Percentiles rank a stretch among this genome's conserved stretches.
phyloP scores from a whole-genome alignment of 1,284 basidiomycete genomes.

The Cerrena zonata region DNA sequence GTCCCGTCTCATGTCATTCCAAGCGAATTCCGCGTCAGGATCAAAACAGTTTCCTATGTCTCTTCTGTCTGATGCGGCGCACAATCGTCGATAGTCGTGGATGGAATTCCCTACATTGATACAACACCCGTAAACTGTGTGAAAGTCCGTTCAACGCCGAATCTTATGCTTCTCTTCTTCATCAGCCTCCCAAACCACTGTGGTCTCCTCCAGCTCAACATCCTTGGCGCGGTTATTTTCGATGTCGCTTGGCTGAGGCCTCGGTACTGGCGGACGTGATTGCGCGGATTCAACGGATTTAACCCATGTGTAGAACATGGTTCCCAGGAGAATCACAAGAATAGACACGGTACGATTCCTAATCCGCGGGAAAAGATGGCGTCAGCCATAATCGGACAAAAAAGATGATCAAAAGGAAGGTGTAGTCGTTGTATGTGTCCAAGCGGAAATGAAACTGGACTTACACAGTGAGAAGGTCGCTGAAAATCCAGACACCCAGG shows the following conservation, averaged over 20 bases:
- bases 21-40: not conserved
- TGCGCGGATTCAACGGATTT: constrained; percentile 44
- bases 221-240: constrained; percentile 29
- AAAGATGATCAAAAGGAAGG: constrained; percentile 6
- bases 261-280: constrained; percentile 11
- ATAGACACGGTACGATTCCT: constrained; percentile 59
- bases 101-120: too few relatives aligned
- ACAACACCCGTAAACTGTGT: too few relatives aligned
- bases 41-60: not conserved
- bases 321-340: constrained; percentile 54
- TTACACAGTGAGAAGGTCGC: constrained; percentile 60
- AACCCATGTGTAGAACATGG: constrained; percentile 68
- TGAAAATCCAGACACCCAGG: constrained; percentile 62
- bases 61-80: not conserved
- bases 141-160: not conserved
- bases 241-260: constrained; percentile 34
- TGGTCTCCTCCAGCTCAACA: constrained; percentile 19
- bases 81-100: not conserved
- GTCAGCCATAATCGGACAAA: constrained; percentile 11
- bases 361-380: constrained; percentile 2
- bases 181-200: constrained; percentile 22
- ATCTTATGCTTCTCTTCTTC: constrained; percentile 1
- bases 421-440: not conserved
- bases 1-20: not conserved
- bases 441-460: constrained; percentile 18